These are phyloP conservation scores for Melaleuca alternifolia DNA, from an alignment of 345 rosid genomes.

Conservation along the genomic window DNA sequence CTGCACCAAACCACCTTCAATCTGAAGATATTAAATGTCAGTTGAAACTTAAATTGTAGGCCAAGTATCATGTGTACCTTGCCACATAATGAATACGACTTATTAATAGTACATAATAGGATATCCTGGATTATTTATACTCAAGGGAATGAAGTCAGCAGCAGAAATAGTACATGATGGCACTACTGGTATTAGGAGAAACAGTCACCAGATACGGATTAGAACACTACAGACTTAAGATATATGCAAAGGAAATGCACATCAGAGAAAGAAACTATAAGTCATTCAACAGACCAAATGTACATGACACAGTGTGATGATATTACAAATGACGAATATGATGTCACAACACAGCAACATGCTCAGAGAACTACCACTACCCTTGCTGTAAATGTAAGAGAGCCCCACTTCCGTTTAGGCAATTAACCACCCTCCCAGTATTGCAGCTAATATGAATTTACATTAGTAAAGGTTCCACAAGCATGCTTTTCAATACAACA, in stretches of 20 bases:
- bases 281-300: background rate
- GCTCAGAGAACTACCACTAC: background rate
- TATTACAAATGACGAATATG: background rate
- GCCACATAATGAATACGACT: background rate
- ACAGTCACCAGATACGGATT: background rate
- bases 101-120: background rate
- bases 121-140: background rate
- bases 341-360: background rate
- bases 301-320: background rate
- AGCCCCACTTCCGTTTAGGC: background rate
- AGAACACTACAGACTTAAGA: background rate
- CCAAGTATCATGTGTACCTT: background rate
- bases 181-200: background rate
- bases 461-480: background rate
- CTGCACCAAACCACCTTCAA: constrained; percentile 65
- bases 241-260: background rate
- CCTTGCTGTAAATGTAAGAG: background rate
- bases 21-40: constrained; percentile 27
- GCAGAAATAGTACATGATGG: background rate
- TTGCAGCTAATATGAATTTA: background rate
- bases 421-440: background rate
- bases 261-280: background rate
- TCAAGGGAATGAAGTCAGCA: background rate
- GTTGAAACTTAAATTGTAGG: background rate
- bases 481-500: background rate